These are phyloP conservation scores for Saccharomycopsis sp. DNA, from an alignment of 805 yeast genomes.

Conservation along the genomic window DNA sequence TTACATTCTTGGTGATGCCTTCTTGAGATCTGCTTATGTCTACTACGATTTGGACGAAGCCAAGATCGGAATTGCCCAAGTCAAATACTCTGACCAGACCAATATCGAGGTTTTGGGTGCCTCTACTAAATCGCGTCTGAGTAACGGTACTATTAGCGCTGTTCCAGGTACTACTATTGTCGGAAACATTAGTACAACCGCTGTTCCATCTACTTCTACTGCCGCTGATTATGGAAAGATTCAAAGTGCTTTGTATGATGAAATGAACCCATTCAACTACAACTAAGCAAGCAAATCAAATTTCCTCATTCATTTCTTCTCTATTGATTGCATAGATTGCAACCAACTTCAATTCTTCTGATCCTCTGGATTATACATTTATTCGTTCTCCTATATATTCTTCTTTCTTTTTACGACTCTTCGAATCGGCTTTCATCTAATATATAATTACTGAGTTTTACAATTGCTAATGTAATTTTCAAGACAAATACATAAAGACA, in stretches of 20 bases:
- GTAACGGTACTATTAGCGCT: not conserved
- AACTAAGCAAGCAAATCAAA: not conserved
- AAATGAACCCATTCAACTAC: not conserved
- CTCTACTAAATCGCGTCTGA: conserved; percentile 4
- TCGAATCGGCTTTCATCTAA: too few species aligned
- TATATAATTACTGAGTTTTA: too few species aligned
- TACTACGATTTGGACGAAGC: conserved; percentile 57
- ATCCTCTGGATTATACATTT: too few species aligned
- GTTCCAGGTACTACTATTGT: not conserved
- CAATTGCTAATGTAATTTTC: too few species aligned
- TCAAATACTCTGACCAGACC: conserved; percentile 24
- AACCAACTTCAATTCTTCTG: not conserved
- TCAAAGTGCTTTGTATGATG: not conserved
- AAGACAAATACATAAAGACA: too few species aligned
- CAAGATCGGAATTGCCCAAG: conserved; percentile 52
- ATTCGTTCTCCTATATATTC: too few species aligned
- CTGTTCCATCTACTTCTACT: not conserved
- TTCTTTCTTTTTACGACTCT: too few species aligned
- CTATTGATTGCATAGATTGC: not conserved
- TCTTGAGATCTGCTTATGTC: conserved; percentile 53
- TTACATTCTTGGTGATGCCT: conserved; percentile 47
- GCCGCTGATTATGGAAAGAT: not conserved
- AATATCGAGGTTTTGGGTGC: conserved; percentile 24
- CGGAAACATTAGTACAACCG: not conserved
- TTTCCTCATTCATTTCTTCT: too few species aligned